A percentile compares a stretch with the other conserved stretches of the same genome.
Evolutionary conservation across 148 eudicot genomes (phyloP).

Genomic region (Chenopodium suecicum): DNA sequence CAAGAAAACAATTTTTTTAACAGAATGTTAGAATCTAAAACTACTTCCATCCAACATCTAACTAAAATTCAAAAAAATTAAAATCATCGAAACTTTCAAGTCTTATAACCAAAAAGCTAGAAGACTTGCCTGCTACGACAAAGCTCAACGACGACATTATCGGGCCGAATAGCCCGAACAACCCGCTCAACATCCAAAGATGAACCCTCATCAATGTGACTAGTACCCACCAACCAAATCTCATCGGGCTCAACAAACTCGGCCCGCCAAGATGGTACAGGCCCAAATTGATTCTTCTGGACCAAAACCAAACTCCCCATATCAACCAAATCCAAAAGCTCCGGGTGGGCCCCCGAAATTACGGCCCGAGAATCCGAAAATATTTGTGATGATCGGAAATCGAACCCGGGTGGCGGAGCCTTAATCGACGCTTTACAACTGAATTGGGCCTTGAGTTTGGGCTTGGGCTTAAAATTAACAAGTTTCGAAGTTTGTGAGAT

Average conservation of each 20-base stretch:
- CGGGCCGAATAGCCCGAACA: conserved; percentile 64
- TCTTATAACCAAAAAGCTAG: not conserved
- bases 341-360: conserved; percentile 56
- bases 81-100: not conserved
- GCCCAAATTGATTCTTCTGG: conserved; percentile 66
- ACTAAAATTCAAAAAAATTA: not conserved
- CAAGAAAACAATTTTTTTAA: no score
- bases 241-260: conserved; percentile 88
- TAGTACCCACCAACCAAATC: conserved; percentile 83
- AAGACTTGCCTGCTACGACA: conserved; percentile 91
- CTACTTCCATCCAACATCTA: no score
- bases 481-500: conserved; percentile 6
- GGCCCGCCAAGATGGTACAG: conserved; percentile 80
- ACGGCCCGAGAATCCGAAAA: conserved; percentile 37
- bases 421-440: conserved; percentile 36
- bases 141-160: conserved; percentile 95
- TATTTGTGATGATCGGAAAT: conserved; percentile 48
- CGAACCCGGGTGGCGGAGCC: conserved; percentile 66
- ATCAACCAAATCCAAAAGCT: conserved; percentile 66
- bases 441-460: not conserved
- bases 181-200: conserved; percentile 70
- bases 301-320: conserved; percentile 59
- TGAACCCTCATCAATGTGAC: conserved; percentile 56
- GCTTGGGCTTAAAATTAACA: not conserved
- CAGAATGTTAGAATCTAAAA: no score